These are phyloP conservation scores for Echites panduratus DNA, from an alignment of 257 asterid species.

Conservation along the genomic window DNA sequence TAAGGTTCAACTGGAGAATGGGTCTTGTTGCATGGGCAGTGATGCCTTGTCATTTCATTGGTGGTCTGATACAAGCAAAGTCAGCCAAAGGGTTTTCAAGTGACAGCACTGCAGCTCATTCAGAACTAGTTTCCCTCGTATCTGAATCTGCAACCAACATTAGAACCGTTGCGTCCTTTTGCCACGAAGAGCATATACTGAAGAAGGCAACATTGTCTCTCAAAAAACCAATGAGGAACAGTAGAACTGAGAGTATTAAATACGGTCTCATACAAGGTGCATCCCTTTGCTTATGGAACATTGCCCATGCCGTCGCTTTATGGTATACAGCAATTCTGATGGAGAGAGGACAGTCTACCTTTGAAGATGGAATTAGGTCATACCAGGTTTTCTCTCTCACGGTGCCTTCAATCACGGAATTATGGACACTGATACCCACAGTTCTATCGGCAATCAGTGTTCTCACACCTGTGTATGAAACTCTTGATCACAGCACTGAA, in stretches of 20 bases:
- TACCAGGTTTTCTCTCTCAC: conserved; percentile 78
- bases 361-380: conserved; percentile 61
- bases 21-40: conserved; percentile 86
- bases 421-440: conserved; percentile 75
- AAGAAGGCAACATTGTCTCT: conserved; percentile 44
- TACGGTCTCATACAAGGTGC: conserved; percentile 68
- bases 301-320: conserved; percentile 76
- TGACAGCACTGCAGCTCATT: conserved; percentile 47
- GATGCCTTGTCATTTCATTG: conserved; percentile 87
- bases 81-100: conserved; percentile 78
- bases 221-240: conserved; percentile 39
- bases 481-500: conserved; percentile 55
- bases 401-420: conserved; percentile 76
- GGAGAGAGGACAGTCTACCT: conserved; percentile 51
- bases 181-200: conserved; percentile 60
- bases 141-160: conserved; percentile 70
- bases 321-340: conserved; percentile 68
- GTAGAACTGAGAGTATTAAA: conserved; percentile 57
- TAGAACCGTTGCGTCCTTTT: conserved; percentile 64
- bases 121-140: conserved; percentile 63
- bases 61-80: conserved; percentile 78
- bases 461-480: conserved; percentile 59
- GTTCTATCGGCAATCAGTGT: conserved; percentile 66
- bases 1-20: conserved; percentile 72
- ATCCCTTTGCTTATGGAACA: conserved; percentile 74